phyloP scores from a whole-genome alignment of 768 basidiomycete genomes.

The Tulasnella sp. region DNA sequence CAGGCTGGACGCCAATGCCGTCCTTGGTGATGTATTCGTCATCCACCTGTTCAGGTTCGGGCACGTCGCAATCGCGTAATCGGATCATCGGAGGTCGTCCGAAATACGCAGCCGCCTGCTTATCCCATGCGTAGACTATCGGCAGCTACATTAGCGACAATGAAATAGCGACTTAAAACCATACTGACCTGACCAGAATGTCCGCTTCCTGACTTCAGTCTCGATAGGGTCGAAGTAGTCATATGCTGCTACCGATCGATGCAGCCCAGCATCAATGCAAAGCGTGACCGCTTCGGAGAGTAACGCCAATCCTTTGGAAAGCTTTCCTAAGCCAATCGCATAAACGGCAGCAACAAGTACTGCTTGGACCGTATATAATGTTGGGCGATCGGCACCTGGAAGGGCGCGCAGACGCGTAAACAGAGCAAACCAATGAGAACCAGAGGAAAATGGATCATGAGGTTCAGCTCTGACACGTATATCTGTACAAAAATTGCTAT shows the following conservation, averaged over 20 bases:
- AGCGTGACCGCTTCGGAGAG: slow-evolving; percentile 79
- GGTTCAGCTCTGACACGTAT: slow-evolving; percentile 67
- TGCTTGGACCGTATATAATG: slow-evolving; percentile 83
- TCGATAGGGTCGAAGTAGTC: slow-evolving; percentile 86
- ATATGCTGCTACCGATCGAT: slow-evolving; percentile 66
- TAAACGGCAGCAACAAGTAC: slow-evolving; percentile 87
- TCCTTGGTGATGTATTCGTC: slow-evolving; percentile 82
- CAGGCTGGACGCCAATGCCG: slow-evolving; percentile 44
- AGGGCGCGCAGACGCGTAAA: slow-evolving; percentile 78
- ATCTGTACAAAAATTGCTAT: background rate
- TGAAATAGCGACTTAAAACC: too few species aligned
- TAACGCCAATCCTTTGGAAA: slow-evolving; percentile 75
- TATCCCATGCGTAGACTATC: slow-evolving; percentile 84
- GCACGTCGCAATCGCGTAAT: slow-evolving; percentile 81
- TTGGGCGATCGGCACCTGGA: slow-evolving; percentile 77
- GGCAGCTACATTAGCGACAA: background rate
- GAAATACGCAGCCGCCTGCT: slow-evolving; percentile 79
- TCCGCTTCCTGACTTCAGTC: slow-evolving; percentile 82
- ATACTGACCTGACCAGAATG: slow-evolving; percentile 66
- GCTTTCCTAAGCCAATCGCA: slow-evolving; percentile 77
- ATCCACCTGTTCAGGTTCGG: slow-evolving; percentile 71
- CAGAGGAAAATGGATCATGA: slow-evolving; percentile 72
- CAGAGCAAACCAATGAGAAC: slow-evolving; percentile 84
- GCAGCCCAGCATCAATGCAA: slow-evolving; percentile 77
- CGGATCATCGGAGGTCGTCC: slow-evolving; percentile 80